These are phyloP conservation scores for Pichia kudriavzevii DNA, from an alignment of 1,139 yeast genomes.

Conservation along the genomic window DNA sequence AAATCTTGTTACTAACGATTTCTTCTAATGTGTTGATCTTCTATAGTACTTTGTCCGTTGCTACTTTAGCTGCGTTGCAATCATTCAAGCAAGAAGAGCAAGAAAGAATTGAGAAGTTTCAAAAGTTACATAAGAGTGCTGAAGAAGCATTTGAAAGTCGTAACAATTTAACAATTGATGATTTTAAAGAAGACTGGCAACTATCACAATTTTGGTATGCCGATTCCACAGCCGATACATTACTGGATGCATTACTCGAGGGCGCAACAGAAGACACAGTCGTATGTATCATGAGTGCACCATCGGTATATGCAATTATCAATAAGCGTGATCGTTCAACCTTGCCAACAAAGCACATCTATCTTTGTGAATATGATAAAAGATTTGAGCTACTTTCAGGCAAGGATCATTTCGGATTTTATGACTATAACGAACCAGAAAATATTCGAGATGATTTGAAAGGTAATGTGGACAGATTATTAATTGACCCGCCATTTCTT, in stretches of 20 bases:
- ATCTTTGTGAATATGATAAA: conserved; percentile 68
- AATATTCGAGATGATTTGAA: conserved; percentile 50
- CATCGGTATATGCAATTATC: conserved; percentile 85
- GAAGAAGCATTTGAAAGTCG: conserved; percentile 41
- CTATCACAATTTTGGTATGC: conserved; percentile 86
- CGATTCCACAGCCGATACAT: conserved; percentile 58
- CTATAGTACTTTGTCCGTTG: conserved; percentile 47
- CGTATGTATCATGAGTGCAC: conserved; percentile 77
- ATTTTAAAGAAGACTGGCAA: conserved; percentile 88
- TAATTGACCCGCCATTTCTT: conserved; percentile 85
- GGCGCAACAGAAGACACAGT: conserved; percentile 69
- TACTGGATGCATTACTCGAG: conserved; percentile 64
- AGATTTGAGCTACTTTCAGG: conserved; percentile 73
- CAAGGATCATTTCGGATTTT: conserved; percentile 53
- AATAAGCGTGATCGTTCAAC: conserved; percentile 41
- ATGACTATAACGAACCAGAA: conserved; percentile 68
- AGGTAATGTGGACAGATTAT: conserved; percentile 62
- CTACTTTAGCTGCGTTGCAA: conserved; percentile 69
- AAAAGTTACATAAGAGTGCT: conserved; percentile 48
- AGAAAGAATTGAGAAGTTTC: conserved; percentile 52
- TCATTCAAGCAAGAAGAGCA: conserved; percentile 66
- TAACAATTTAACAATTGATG: conserved; percentile 27
- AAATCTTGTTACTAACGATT: background rate
- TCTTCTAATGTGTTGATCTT: background rate
- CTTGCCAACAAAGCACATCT: conserved; percentile 61